A percentile compares a stretch with the other conserved stretches of the same genome.
Evolutionary conservation across 2,329 filamentous ascomycete species (phyloP).

Genomic region (Cladosporium colombiae): DNA sequence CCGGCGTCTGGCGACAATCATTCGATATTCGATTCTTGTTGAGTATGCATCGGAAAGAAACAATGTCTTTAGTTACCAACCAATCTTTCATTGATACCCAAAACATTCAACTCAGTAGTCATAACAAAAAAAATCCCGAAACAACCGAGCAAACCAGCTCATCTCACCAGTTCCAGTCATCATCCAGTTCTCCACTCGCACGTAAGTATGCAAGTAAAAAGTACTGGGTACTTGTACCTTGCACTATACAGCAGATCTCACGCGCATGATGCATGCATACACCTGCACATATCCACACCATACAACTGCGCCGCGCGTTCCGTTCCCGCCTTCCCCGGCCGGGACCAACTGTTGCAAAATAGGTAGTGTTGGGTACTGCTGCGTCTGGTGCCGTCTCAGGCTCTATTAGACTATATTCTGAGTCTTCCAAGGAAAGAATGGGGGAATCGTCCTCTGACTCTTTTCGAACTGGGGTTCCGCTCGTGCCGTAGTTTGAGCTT

Average conservation of each 20-base stretch:
- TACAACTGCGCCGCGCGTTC: conserved; percentile 5
- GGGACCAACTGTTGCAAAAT: neutral
- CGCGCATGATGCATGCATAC: conserved; percentile 8
- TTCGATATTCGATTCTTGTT: neutral
- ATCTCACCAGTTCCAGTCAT: too few species aligned
- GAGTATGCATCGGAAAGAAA: neutral
- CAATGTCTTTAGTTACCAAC: neutral
- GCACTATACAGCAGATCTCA: conserved; percentile 9
- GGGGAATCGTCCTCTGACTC: neutral
- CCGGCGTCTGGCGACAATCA: conserved; percentile 12
- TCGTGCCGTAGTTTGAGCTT: neutral
- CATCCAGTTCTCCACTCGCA: neutral
- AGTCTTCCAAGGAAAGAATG: too few species aligned
- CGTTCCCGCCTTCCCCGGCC: conserved; percentile 14
- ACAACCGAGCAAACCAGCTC: neutral
- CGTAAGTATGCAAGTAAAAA: neutral
- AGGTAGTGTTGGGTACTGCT: conserved; percentile 6
- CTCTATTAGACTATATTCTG: neutral
- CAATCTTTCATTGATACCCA: conserved; percentile 18
- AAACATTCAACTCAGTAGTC: neutral
- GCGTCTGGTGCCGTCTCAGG: conserved; percentile 1
- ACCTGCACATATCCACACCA: neutral
- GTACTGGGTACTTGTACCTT: conserved; percentile 6
- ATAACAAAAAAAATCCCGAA: neutral
- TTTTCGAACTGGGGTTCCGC: neutral